A percentile compares a stretch with the other conserved stretches of the same genome.
Evolutionary conservation across 345 rosid species (phyloP).

Genomic region (Bruguiera parviflora): DNA sequence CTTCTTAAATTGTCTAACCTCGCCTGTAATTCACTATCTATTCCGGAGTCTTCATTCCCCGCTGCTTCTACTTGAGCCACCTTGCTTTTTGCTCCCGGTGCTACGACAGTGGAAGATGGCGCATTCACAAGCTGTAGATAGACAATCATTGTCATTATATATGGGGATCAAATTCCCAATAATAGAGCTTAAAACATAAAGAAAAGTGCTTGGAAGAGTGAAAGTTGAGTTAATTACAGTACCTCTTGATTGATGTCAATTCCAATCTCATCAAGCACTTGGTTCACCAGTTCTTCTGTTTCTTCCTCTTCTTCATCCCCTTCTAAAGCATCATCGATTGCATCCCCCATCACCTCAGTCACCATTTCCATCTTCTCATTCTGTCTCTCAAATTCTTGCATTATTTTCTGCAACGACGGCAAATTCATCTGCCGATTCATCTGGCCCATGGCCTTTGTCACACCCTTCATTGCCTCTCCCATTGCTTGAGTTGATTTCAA

Average conservation of each 20-base stretch:
- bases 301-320: constrained; percentile 96
- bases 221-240: constrained; percentile 1
- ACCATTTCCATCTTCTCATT: constrained; percentile 95
- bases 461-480: constrained; percentile 99
- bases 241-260: constrained; percentile 89
- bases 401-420: constrained; percentile 78
- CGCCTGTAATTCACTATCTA: constrained; percentile 82
- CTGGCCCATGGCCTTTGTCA: constrained; percentile 91
- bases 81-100: constrained; percentile 63
- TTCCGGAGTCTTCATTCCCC: constrained; percentile 59
- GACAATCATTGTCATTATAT: neutral
- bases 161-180: neutral
- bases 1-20: constrained; percentile 81
- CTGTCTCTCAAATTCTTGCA: constrained; percentile 88
- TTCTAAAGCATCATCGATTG: constrained; percentile 85
- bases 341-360: constrained; percentile 83
- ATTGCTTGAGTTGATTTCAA: constrained; percentile 88
- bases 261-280: constrained; percentile 91
- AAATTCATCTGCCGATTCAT: constrained; percentile 94
- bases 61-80: constrained; percentile 69
- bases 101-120: constrained; percentile 69
- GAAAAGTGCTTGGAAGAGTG: neutral
- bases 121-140: constrained; percentile 68
- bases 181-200: neutral
- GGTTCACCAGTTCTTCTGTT: constrained; percentile 82